A percentile compares a stretch with the other conserved stretches of the same genome.
Evolutionary conservation across 2,329 filamentous ascomycete species (phyloP).

Genomic region (Ilyonectria destructans): DNA sequence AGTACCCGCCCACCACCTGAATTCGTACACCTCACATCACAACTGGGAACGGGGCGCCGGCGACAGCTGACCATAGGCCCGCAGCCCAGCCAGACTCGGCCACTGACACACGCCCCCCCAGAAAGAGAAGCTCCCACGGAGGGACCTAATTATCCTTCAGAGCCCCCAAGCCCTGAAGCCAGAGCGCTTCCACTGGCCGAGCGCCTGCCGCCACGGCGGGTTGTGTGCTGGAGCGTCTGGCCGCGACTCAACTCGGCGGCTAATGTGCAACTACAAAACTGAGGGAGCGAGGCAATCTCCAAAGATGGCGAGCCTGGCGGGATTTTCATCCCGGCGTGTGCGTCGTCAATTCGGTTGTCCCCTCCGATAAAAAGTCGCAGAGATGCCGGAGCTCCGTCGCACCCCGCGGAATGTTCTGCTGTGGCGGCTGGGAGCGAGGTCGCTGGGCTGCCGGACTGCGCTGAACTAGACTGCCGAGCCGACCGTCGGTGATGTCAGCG

Average conservation of each 20-base stretch:
- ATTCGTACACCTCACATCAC: slow-evolving; percentile 13
- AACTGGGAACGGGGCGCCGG: slow-evolving; percentile 34
- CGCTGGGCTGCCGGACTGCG: slow-evolving; percentile 8
- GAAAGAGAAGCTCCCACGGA: slow-evolving; percentile 12
- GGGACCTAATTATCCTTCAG: neutral
- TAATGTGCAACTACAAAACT: neutral
- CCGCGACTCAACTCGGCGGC: slow-evolving; percentile 10
- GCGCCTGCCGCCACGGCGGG: slow-evolving; percentile 9
- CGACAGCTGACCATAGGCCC: slow-evolving; percentile 41
- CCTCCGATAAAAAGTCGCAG: slow-evolving; percentile 28
- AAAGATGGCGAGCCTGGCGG: slow-evolving; percentile 12
- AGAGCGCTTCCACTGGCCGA: neutral
- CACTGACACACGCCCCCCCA: slow-evolving; percentile 33
- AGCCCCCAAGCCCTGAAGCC: neutral
- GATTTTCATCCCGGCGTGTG: slow-evolving; percentile 22
- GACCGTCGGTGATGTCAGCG: slow-evolving; percentile 46
- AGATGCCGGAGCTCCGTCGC: slow-evolving; percentile 24
- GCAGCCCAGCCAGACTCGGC: slow-evolving; percentile 35
- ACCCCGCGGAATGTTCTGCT: slow-evolving; percentile 2
- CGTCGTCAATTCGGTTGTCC: slow-evolving; percentile 22
- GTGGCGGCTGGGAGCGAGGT: slow-evolving; percentile 5
- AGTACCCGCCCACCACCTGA: slow-evolving; percentile 1
- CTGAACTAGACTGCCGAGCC: slow-evolving; percentile 15
- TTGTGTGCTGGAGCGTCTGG: slow-evolving; percentile 7
- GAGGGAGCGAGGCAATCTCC: slow-evolving; percentile 6